Evolutionary conservation across 345 rosid genomes (phyloP).

Genomic region (Geranium brycei): DNA sequence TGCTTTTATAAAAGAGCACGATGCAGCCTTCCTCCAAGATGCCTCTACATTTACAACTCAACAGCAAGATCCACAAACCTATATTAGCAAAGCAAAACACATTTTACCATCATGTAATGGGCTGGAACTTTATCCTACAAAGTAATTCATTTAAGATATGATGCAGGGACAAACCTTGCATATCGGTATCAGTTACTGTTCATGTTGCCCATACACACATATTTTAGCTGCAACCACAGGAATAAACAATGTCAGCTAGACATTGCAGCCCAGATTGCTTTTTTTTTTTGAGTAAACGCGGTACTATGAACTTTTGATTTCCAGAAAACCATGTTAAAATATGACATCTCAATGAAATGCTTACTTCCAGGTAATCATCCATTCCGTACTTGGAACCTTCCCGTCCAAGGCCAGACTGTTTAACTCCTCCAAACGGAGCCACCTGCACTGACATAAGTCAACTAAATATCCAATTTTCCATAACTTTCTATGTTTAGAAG

Average conservation of each 20-base stretch:
- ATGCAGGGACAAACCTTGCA: conserved; percentile 8
- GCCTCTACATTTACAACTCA: too few species aligned
- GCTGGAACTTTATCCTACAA: background rate
- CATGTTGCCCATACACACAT: conserved; percentile 84
- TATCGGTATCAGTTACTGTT: conserved; percentile 40
- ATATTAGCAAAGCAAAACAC: too few species aligned
- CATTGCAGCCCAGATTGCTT: background rate
- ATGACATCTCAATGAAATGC: conserved; percentile 4
- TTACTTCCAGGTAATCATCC: conserved; percentile 85
- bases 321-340: background rate
- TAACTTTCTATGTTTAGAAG: background rate
- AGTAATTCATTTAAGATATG: background rate
- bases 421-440: conserved; percentile 96
- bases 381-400: conserved; percentile 98
- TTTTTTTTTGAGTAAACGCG: background rate
- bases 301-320: background rate
- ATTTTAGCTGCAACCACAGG: conserved; percentile 42
- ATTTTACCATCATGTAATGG: background rate
- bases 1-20: too few species aligned
- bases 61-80: too few species aligned
- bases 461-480: background rate
- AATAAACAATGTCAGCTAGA: background rate
- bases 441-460: conserved; percentile 31
- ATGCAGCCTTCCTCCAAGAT: too few species aligned
- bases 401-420: conserved; percentile 91